Percentiles rank a stretch among this genome's conserved stretches.
Evolutionary conservation across 2,329 filamentous ascomycete genomes (phyloP).

Genomic region (Cryphonectria japonica): DNA sequence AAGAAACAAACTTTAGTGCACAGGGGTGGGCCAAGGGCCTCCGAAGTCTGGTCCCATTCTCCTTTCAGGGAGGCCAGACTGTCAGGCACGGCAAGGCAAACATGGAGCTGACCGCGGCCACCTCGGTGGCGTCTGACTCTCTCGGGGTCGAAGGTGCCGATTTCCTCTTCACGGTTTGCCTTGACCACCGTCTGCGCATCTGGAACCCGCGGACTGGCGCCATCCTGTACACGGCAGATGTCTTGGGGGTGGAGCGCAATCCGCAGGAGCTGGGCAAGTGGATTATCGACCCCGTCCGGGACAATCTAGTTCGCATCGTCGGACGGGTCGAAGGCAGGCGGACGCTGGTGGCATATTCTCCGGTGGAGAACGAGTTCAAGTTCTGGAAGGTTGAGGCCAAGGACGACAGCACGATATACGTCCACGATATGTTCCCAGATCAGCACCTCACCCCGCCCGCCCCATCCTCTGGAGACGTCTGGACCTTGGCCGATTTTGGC

Average conservation of each 20-base stretch:
- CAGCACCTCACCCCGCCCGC: slow-evolving; percentile 65
- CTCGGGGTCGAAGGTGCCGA: slow-evolving; percentile 54
- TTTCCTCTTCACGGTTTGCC: slow-evolving; percentile 76
- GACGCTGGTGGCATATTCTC: slow-evolving; percentile 80
- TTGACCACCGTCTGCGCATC: slow-evolving; percentile 86
- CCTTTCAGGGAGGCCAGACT: slow-evolving; percentile 67
- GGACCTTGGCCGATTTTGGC: slow-evolving; percentile 79
- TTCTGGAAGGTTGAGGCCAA: slow-evolving; percentile 79
- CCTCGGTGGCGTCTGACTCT: slow-evolving; percentile 60
- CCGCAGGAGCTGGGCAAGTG: slow-evolving; percentile 73
- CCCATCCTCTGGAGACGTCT: slow-evolving; percentile 73
- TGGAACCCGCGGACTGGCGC: slow-evolving; percentile 88
- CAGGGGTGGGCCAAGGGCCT: slow-evolving; percentile 72
- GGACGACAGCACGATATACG: slow-evolving; percentile 59
- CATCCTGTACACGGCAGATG: slow-evolving; percentile 75
- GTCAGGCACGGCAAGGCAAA: slow-evolving; percentile 66
- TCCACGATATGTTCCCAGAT: slow-evolving; percentile 73
- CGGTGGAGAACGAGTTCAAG: slow-evolving; percentile 88
- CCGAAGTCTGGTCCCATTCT: slow-evolving; percentile 68
- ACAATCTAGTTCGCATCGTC: slow-evolving; percentile 75
- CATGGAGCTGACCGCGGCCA: slow-evolving; percentile 70
- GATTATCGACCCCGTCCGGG: slow-evolving; percentile 77
- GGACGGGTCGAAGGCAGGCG: slow-evolving; percentile 57
- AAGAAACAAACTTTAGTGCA: slow-evolving; percentile 73
- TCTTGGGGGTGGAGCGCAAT: slow-evolving; percentile 70